These are phyloP conservation scores for Neurospora hispaniola DNA, from an alignment of 495 filamentous ascomycete species.

Conservation along the genomic window DNA sequence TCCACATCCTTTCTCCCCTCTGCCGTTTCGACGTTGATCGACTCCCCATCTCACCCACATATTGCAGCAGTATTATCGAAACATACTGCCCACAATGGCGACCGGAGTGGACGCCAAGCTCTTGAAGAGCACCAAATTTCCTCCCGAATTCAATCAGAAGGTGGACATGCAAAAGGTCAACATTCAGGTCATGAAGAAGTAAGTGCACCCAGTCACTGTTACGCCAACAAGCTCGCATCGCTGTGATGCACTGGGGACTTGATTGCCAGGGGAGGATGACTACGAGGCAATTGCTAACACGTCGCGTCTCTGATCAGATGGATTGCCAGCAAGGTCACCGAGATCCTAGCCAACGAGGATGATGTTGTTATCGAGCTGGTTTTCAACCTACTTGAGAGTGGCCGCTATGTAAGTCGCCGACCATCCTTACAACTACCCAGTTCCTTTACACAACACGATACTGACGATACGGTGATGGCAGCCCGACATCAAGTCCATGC, in stretches of 20 bases:
- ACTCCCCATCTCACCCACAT: not conserved
- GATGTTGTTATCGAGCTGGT: conserved; percentile 91
- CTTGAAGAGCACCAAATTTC: conserved; percentile 83
- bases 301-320: conserved; percentile 46
- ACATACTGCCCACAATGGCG: conserved; percentile 42
- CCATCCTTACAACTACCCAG: not conserved
- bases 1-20: not conserved
- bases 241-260: not conserved
- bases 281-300: conserved; percentile 1
- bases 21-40: not conserved
- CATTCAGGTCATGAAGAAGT: conserved; percentile 96
- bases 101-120: conserved; percentile 75
- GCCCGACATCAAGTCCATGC: conserved; percentile 91
- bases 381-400: conserved; percentile 76
- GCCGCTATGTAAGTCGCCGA: conserved; percentile 56
- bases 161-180: conserved; percentile 98
- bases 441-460: not conserved
- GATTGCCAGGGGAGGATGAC: not conserved
- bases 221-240: not conserved
- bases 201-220: conserved; percentile 13
- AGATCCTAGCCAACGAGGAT: conserved; percentile 82
- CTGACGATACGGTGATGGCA: conserved; percentile 23
- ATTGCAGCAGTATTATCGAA: not conserved
- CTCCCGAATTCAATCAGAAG: conserved; percentile 85
- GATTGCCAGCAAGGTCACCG: conserved; percentile 79